Evolutionary conservation across 2,329 filamentous ascomycete genomes (phyloP), one percentile per base, ranked within the genome.

Genomic region (Huntiella moniliformis): DNA sequence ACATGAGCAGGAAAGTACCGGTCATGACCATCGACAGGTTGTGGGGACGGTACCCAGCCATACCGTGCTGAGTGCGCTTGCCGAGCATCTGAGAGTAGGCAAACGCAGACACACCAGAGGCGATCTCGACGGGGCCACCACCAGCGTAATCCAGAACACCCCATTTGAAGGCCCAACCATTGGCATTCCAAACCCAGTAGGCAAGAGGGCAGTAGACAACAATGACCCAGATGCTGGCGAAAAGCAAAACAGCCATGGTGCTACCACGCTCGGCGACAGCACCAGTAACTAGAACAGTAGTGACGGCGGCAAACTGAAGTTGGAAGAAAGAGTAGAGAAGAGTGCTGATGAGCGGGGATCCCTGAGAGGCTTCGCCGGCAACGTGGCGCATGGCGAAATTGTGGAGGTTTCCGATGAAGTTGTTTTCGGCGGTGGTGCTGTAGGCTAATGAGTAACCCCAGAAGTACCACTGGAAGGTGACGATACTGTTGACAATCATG

Each of bases 381-480:
- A 85, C 84, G 57, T 86, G 83, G 69, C 75, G 79, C 55, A 98
- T 71, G 51, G 86, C 91, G 56, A 96, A 94, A 62, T 92, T 82
- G 54, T 78, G 72, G 47, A 98, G 66, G 60, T 96, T 77, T 46
- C 91, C 91, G 58, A 98, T 96, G 66, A 82, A 96, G 45, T 83
- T 81, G 64, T 83, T 95, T 54, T 74, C 85, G 4, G 79, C 82
- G 11, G 76, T 77, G 38, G 73, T 70, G 57, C 82, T 91, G 64
- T 96, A 95, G 44, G 88, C 87, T 51, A 98, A 70, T 11, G 88
- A 94, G 63, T 94, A 98, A 34, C 91, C 91, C 88, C 91, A 96
- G 63, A 98, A 95, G 59, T 95, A 96, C 91, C 91, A 98, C 67
- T 98, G 91, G 68, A 98, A 95, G 47, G 83, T 81, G 60, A 95